Percentiles rank a stretch among this genome's conserved stretches.
phyloP scores from a whole-genome alignment of 768 basidiomycete species.

The Hortiboletus campestris region DNA sequence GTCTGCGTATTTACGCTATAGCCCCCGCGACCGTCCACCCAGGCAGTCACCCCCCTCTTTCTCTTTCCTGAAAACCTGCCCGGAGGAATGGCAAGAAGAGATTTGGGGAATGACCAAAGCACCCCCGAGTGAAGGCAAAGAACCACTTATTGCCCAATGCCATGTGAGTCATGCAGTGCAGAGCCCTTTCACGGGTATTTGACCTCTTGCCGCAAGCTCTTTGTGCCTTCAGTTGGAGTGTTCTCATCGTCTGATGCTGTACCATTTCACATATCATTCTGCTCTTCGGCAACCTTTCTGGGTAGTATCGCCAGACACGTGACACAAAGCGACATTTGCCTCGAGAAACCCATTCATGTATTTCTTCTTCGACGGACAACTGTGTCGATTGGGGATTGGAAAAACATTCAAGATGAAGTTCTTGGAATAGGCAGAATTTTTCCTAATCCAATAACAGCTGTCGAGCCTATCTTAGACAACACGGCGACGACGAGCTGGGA shows the following conservation, averaged over 20 bases:
- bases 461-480: constrained; percentile 23
- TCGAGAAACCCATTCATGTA: constrained; percentile 42
- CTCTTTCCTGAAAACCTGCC: constrained; percentile 24
- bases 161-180: constrained; percentile 23
- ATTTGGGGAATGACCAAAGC: constrained; percentile 28
- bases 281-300: constrained; percentile 43
- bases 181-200: not conserved
- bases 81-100: constrained; percentile 36
- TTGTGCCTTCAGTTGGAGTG: constrained; percentile 58
- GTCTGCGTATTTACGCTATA: constrained; percentile 25
- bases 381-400: constrained; percentile 31
- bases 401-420: constrained; percentile 24
- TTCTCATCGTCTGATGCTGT: constrained; percentile 56
- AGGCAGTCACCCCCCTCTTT: constrained; percentile 26
- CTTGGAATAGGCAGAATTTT: constrained; percentile 49
- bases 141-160: constrained; percentile 24
- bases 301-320: constrained; percentile 8
- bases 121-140: constrained; percentile 2
- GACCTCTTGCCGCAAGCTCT: constrained; percentile 41
- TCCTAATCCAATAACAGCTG: constrained; percentile 39
- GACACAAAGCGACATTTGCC: constrained; percentile 4
- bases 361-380: constrained; percentile 55
- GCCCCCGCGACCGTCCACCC: constrained; percentile 33
- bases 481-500: constrained; percentile 57
- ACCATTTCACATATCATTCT: constrained; percentile 65